Evolutionary conservation across 2,329 filamentous ascomycete species (phyloP), one percentile per base, ranked within the genome.

Genomic region (Paradendryphiella salina): DNA sequence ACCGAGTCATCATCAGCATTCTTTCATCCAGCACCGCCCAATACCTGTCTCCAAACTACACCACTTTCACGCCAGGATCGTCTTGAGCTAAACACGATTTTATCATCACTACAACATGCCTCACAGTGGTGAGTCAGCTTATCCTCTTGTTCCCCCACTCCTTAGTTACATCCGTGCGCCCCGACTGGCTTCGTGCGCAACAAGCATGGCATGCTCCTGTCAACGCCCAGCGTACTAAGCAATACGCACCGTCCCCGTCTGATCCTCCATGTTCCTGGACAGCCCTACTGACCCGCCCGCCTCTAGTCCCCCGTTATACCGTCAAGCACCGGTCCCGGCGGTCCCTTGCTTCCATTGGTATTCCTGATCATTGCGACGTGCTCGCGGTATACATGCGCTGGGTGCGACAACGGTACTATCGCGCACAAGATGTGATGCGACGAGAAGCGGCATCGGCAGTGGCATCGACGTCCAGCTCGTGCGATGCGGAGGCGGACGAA

Each of bases 391-490:
- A 63, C 14, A 39, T 69, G 6, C 60, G 46, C 52, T 67, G 61
- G 64, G 29, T 45, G 29, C 54, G 54, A 2, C 59, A 63, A 37
- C 56, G 50, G 7, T 57, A 50, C 20, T 60, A 54, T 21, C 48
- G 32, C 14, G 15, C 35, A 3, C 37, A 55, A 18, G 5, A 10
- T 10, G 20, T 29, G 0, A 51, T 37, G 49, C 23, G 17, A 1
- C 36, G 26, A 17, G 32, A 38, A 6, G 15, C 54, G 89, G 89
- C 5, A 76, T 99, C 60, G 97, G 93, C 3, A 83, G 94, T 53
- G 84, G 89, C 9, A 96, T 97, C 61, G 94, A 99, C 75, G 90
- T 86, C 8, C 5, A n/a, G 28, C 20, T 28, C 31, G 23, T n/a
- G 18, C 26, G 29, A 39, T 10, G 28, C 11, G 4, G 14, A 31